A percentile compares a stretch with the other conserved stretches of the same genome.
phyloP scores from a whole-genome alignment of 352 stramenopile species.

The Globisporangium middletonii region DNA sequence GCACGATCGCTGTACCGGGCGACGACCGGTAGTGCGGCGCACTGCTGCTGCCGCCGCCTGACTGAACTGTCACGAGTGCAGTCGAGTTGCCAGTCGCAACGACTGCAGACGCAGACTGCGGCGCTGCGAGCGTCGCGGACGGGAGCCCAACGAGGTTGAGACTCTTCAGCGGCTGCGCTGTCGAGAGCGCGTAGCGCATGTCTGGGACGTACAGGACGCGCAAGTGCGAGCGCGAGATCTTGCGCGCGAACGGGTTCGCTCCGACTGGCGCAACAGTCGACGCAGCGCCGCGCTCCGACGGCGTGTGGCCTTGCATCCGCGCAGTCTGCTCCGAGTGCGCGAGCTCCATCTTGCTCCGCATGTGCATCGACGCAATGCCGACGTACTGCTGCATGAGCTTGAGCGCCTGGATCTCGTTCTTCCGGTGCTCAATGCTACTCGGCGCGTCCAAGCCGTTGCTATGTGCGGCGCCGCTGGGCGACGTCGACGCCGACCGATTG shows the following conservation, averaged over 20 bases:
- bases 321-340: constrained; percentile 73
- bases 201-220: constrained; percentile 57
- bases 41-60: not conserved
- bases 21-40: constrained; percentile 18
- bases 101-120: constrained; percentile 6
- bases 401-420: constrained; percentile 71
- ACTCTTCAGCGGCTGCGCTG: constrained; percentile 37
- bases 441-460: not conserved
- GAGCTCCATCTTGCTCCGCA: constrained; percentile 86
- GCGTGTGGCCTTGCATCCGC: constrained; percentile 47
- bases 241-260: constrained; percentile 45
- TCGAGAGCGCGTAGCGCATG: constrained; percentile 58
- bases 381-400: constrained; percentile 88
- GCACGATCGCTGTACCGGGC: constrained; percentile 10
- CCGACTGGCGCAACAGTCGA: constrained; percentile 18
- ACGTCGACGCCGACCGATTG: constrained; percentile 7
- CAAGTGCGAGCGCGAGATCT: constrained; percentile 52
- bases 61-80: constrained; percentile 30
- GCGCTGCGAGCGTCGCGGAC: constrained; percentile 22
- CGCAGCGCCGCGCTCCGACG: constrained; percentile 24
- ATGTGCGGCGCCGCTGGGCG: constrained; percentile 1
- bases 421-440: constrained; percentile 57
- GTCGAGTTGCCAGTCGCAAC: constrained; percentile 21
- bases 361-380: constrained; percentile 83
- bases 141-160: constrained; percentile 26